Base-by-base conservation (phyloP, 495 filamentous ascomycete genomes). In the Jackrogersella minutella region DNA sequence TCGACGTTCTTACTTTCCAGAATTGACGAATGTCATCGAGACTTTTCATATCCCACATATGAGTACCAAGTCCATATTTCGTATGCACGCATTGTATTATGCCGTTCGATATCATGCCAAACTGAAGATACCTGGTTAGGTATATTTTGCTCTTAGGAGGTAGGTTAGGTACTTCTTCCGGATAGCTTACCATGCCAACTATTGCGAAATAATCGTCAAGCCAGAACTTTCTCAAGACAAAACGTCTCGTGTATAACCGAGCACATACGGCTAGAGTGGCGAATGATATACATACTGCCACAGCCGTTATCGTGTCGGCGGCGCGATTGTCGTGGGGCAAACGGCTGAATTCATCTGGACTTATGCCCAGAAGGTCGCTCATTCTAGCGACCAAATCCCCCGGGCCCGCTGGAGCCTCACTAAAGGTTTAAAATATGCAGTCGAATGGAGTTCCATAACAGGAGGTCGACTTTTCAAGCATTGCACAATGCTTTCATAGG, bases 161-260 rank as follows among this genome's bases (percentile, higher is more conserved):
- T 4, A 17, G 22, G 13, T 6, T 22, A 37, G 5, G 14, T 30
- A 22, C 30, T 24, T 5, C 14, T 46, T 11, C 40, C 14, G 36
- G 1, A 33, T 2, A 9, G 33, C 63, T 55, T 66, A 70, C 68
- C 68, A 58, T 53, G 44, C 68, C 68, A 36, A 34, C 54, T 11
- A 66, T 13, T n/a, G 63, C 68, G 17, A 70, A 28, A 51, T 58
- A 56, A 40, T 70, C 68, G 43, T 70, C 68, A 16, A 59, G 0
- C 63, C 68, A 62, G 24, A 67, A 40, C 13, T 54, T 34, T 5
- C 37, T 57, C 28, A 66, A 22, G 26, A 70, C 33, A 19, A 66
- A 70, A 26, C 49, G 21, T 33, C 68, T 70, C 16, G 62, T 65
- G 40, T 70, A 70, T 59, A 70, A 24, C n/a, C 68, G 68, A 10